A percentile compares a stretch with the other conserved stretches of the same genome.
Conservation (phyloP, 78 protist genomes). For the Dictyostelium discoideum region DNA sequence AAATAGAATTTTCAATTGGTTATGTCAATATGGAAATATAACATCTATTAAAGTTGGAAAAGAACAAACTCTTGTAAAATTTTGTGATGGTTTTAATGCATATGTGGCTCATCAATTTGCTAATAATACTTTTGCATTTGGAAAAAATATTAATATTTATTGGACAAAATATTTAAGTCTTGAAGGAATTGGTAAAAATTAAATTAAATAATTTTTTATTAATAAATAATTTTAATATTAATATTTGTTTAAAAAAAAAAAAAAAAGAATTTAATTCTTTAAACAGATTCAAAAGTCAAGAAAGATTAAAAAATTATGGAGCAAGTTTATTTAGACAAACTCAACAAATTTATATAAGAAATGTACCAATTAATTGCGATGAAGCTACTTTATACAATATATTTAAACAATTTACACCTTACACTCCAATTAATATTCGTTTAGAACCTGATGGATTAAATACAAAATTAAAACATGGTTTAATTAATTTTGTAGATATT, state of each 20-base stretch:
- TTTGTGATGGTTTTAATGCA: neutral
- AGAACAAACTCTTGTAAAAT: neutral
- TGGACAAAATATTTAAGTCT: neutral
- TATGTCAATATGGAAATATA: neutral
- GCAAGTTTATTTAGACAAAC: neutral
- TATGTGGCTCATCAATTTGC: neutral
- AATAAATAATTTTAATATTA: too few relatives aligned
- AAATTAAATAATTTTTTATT: too few relatives aligned
- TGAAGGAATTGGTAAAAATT: neutral
- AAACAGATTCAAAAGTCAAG: neutral
- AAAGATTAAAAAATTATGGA: neutral
- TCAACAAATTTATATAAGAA: neutral
- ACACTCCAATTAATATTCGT: neutral
- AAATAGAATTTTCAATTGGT: neutral
- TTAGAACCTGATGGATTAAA: neutral
- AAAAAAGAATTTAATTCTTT: neutral
- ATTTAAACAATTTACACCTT: neutral
- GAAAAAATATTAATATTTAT: neutral
- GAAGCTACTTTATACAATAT: neutral
- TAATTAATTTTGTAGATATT: too few relatives aligned
- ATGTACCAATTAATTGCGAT: neutral
- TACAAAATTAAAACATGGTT: neutral
- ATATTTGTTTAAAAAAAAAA: too few relatives aligned
- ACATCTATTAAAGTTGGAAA: neutral
- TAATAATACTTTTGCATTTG: neutral